Percentiles rank a stretch among this genome's conserved stretches.
Conservation (phyloP, 2,329 filamentous ascomycete species). For the Blastomyces percursus region DNA sequence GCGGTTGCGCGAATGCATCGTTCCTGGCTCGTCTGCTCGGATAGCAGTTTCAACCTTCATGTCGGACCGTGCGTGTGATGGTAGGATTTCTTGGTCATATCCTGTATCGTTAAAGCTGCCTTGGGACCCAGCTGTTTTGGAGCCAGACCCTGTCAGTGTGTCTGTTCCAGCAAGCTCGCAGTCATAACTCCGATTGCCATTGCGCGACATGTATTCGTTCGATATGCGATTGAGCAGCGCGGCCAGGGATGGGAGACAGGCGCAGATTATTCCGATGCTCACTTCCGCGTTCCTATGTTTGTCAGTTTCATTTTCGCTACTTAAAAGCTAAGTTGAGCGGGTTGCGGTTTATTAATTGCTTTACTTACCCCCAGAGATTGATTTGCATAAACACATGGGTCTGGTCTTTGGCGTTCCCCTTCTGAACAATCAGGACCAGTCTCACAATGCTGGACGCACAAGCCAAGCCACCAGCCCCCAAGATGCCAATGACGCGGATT, state of each 20-base stretch:
- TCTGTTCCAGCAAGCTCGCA: conserved; percentile 4
- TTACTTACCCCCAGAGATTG: conserved; percentile 23
- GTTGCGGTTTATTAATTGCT: conserved; percentile 17
- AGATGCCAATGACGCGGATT: conserved; percentile 37
- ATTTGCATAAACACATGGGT: conserved; percentile 23
- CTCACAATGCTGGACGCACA: conserved; percentile 22
- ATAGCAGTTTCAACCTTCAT: conserved; percentile 22
- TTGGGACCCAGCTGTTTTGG: not conserved
- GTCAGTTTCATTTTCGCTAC: conserved; percentile 20
- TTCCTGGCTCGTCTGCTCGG: conserved; percentile 10
- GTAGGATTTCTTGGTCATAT: conserved; percentile 21
- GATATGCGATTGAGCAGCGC: conserved; percentile 26
- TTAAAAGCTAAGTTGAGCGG: conserved; percentile 18
- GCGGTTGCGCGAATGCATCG: conserved; percentile 1
- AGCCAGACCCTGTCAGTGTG: not conserved
- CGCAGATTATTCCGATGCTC: conserved; percentile 32
- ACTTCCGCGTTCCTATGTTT: conserved; percentile 29
- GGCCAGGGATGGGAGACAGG: conserved; percentile 31
- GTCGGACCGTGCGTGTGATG: conserved; percentile 19
- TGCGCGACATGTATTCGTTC: conserved; percentile 21
- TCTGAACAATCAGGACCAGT: conserved; percentile 18
- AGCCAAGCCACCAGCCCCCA: conserved; percentile 37
- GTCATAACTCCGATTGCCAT: not conserved
- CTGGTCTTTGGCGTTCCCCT: conserved; percentile 17
- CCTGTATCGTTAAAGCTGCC: conserved; percentile 9